Base-by-base conservation (phyloP, 306 rosid species). In the Neltuma alba region DNA sequence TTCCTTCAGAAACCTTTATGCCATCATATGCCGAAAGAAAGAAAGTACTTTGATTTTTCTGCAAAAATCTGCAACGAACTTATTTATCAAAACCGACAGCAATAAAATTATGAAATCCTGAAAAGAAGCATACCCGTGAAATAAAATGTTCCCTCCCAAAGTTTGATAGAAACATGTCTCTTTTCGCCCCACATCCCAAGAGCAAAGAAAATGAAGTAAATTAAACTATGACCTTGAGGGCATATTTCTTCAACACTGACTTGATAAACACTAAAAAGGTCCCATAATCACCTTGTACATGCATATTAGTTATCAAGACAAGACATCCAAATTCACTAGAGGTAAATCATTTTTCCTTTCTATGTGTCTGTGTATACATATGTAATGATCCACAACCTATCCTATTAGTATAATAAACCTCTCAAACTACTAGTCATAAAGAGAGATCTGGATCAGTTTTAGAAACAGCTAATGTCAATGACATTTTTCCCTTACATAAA, bases 1-100 rank as follows among this genome's bases (percentile, higher is more conserved):
- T 92, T 81, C 89, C 97, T 76, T 89, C 97, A n/a, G 84, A 84
- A 61, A 82, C 88, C 89, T 94, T 89, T 30, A 83, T 9, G 78
- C 83, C 87, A 50, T 89, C 97, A 72, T 95, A 93, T 38, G 95
- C 88, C n/a, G 98, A 86, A 64, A 91, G 89, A 76, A 95, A 95
- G 90, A 90, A 90, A 16, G 88, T 70, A 80, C 90, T 86, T 76
- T 93, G 98, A 87, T 90, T 90, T 81, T 91, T 95, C 92, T 91
- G 98, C 90, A 95, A 74, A 88, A 88, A 95, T 86, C 99, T 95
- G 90, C 92, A 80, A 23, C 18, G 6, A 68, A 60, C 41, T 72
- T 34, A 44, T 55, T 44, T 36, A 80, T 62, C 76, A 80, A 23
- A 73, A 83, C 42, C 69, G 83, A 77, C 41, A 41, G 79, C 64